Percentiles rank a stretch among this genome's conserved stretches.
Conservation (phyloP, 2,329 filamentous ascomycete species). For the Pseudodiploospora longispora region DNA sequence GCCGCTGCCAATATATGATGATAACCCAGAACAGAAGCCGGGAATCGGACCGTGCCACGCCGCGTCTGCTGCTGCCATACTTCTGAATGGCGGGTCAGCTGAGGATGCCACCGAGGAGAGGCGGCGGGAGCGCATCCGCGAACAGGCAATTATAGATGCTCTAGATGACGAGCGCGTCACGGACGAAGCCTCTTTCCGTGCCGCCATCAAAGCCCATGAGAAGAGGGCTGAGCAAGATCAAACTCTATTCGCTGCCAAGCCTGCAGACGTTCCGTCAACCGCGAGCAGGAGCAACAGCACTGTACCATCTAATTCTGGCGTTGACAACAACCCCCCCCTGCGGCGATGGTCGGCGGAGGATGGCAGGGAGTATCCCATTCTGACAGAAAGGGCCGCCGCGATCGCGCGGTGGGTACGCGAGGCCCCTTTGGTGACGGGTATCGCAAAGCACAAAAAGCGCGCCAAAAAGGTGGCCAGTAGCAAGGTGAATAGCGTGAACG, state of each 20-base stretch:
- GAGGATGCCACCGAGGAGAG: conserved; percentile 35
- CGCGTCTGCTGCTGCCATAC: conserved; percentile 19
- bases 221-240: conserved; percentile 48
- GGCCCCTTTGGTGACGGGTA: conserved; percentile 36
- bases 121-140: conserved; percentile 50
- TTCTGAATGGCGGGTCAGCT: conserved; percentile 7
- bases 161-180: conserved; percentile 59
- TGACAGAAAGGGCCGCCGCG: conserved; percentile 59
- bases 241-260: not conserved
- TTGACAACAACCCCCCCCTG: conserved; percentile 8
- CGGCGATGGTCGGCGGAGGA: conserved; percentile 59
- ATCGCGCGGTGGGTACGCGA: conserved; percentile 63
- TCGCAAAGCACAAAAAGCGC: conserved; percentile 31
- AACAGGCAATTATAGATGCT: conserved; percentile 59
- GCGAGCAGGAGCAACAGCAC: not conserved
- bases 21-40: not conserved
- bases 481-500: no score
- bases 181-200: conserved; percentile 58
- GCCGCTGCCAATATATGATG: conserved; percentile 35
- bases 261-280: not conserved
- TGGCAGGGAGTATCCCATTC: conserved; percentile 60
- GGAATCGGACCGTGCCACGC: conserved; percentile 10
- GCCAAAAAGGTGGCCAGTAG: conserved; percentile 14
- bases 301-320: not conserved
- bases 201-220: conserved; percentile 54